phyloP scores from a whole-genome alignment of 176 grass and related monocot genomes.

The Microstegium vimineum region DNA sequence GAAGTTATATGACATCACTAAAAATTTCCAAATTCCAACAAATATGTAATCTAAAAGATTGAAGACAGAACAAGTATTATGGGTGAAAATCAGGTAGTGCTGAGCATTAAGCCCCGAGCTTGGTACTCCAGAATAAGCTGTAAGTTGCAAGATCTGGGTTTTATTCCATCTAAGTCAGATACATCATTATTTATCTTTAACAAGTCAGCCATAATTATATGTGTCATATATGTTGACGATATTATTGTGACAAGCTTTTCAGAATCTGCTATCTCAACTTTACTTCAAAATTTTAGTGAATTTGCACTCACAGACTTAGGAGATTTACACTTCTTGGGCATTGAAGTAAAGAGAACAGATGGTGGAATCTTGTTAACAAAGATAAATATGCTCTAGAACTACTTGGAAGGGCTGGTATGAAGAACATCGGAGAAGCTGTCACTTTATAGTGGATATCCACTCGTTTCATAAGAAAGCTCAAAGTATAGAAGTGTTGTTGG shows the following conservation, averaged over 20 bases:
- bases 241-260: not conserved
- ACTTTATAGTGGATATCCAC: no score
- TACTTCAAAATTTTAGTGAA: not conserved
- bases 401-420: no score
- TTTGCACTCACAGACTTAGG: not conserved
- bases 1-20: not conserved
- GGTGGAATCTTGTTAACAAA: no score
- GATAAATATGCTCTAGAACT: no score
- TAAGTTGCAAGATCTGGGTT: not conserved
- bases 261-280: not conserved
- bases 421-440: no score
- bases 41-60: constrained; percentile 16
- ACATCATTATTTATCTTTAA: not conserved
- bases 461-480: no score
- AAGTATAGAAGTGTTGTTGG: no score
- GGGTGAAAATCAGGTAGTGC: not conserved
- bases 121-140: not conserved
- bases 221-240: not conserved
- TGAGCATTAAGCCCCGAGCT: not conserved
- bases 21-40: constrained; percentile 4
- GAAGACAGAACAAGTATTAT: not conserved
- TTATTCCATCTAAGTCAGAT: not conserved
- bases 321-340: no score
- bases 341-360: no score
- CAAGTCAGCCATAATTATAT: not conserved